Evolutionary conservation across 768 basidiomycete genomes (phyloP).

Genomic region (Termitomyces sp.): DNA sequence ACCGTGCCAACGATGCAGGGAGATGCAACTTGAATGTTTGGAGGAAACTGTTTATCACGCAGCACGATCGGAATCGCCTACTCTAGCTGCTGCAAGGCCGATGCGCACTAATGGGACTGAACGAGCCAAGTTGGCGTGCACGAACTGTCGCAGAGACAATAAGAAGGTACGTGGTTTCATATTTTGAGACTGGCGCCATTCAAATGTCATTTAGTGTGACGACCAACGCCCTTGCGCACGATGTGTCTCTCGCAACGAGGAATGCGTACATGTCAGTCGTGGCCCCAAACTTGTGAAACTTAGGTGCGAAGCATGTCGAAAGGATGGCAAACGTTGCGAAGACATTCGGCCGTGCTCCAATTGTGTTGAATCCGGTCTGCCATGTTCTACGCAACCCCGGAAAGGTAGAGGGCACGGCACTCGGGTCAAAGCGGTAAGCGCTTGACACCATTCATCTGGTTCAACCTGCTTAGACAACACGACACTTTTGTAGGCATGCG

Average conservation of each 20-base stretch:
- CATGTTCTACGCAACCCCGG: slow-evolving; percentile 47
- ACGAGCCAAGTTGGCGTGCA: slow-evolving; percentile 57
- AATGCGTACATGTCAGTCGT: slow-evolving; percentile 54
- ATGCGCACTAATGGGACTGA: slow-evolving; percentile 34
- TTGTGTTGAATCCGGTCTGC: slow-evolving; percentile 43
- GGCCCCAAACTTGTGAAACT: slow-evolving; percentile 56
- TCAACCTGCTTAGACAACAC: slow-evolving; percentile 6
- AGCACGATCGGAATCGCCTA: slow-evolving; percentile 20
- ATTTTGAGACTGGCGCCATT: slow-evolving; percentile 1
- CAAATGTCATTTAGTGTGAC: slow-evolving; percentile 43
- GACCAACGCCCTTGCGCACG: slow-evolving; percentile 61
- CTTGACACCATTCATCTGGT: slow-evolving; percentile 3
- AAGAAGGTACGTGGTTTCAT: slow-evolving; percentile 46
- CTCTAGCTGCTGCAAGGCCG: slow-evolving; percentile 18
- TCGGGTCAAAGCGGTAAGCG: slow-evolving; percentile 56
- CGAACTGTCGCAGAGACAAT: slow-evolving; percentile 59
- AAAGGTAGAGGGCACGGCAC: slow-evolving; percentile 58
- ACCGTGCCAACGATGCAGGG: slow-evolving; percentile 51
- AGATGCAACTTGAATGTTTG: slow-evolving; percentile 46
- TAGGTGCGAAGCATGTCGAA: slow-evolving; percentile 57
- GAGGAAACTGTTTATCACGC: slow-evolving; percentile 34
- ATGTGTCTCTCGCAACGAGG: slow-evolving; percentile 50
- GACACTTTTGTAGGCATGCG: slow-evolving; percentile 45
- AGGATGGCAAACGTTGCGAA: slow-evolving; percentile 56
- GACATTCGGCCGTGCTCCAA: slow-evolving; percentile 53